phyloP scores from a whole-genome alignment of 2,329 filamentous ascomycete species.

The Ophiostoma sp. region DNA sequence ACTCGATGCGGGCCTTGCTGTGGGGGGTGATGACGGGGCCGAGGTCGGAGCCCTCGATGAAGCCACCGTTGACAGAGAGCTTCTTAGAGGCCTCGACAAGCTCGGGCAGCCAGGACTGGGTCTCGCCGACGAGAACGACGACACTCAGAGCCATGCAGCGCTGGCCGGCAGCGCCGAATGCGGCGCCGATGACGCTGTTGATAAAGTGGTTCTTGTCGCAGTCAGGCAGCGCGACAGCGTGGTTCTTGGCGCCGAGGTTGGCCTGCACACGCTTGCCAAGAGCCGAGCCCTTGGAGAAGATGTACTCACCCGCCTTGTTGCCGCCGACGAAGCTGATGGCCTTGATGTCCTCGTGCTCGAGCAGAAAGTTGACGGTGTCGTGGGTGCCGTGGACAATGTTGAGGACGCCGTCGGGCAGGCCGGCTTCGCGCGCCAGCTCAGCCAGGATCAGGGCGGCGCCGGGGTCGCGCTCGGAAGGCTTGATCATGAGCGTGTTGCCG shows the following conservation, averaged over 20 bases:
- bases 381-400: constrained; percentile 78
- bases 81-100: constrained; percentile 68
- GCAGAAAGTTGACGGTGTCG: constrained; percentile 76
- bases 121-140: constrained; percentile 79
- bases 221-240: constrained; percentile 76
- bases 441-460: constrained; percentile 80
- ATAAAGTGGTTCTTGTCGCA: constrained; percentile 86
- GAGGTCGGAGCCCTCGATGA: constrained; percentile 74
- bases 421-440: constrained; percentile 73
- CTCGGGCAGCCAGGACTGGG: constrained; percentile 73
- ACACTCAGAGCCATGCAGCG: constrained; percentile 83
- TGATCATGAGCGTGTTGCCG: constrained; percentile 76
- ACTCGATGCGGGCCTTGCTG: constrained; percentile 71
- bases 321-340: constrained; percentile 78
- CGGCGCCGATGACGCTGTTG: constrained; percentile 75
- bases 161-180: constrained; percentile 79
- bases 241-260: constrained; percentile 84
- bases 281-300: constrained; percentile 69
- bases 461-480: constrained; percentile 80
- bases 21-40: constrained; percentile 76
- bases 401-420: constrained; percentile 73
- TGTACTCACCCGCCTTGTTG: constrained; percentile 86
- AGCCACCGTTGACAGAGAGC: constrained; percentile 71
- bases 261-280: constrained; percentile 85
- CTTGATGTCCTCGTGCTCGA: constrained; percentile 79